Conservation (phyloP, 1,139 yeast species). For the Pichia sp. region DNA sequence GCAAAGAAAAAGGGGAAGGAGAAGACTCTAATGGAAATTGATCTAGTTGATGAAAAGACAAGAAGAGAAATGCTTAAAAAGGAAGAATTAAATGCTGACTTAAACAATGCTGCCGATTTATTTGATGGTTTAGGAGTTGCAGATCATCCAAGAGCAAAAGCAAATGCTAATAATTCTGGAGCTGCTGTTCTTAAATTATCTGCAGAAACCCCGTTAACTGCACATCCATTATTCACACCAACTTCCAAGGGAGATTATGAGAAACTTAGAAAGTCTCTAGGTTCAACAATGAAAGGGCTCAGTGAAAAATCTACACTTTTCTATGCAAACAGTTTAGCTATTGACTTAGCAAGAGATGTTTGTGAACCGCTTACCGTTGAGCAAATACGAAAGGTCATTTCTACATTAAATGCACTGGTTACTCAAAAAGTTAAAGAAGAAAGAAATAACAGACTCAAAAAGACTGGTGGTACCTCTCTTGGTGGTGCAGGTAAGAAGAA, state of each 20-base stretch:
- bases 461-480: slow-evolving; percentile 78
- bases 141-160: slow-evolving; percentile 63
- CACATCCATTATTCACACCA: slow-evolving; percentile 76
- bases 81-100: slow-evolving; percentile 79
- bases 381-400: slow-evolving; percentile 75
- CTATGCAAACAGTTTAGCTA: slow-evolving; percentile 70
- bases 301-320: slow-evolving; percentile 57
- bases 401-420: slow-evolving; percentile 73
- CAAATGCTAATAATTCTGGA: slow-evolving; percentile 33
- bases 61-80: slow-evolving; percentile 66
- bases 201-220: slow-evolving; percentile 62
- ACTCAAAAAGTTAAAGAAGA: slow-evolving; percentile 88
- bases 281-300: slow-evolving; percentile 58
- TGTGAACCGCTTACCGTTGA: slow-evolving; percentile 77
- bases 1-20: slow-evolving; percentile 18
- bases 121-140: slow-evolving; percentile 79
- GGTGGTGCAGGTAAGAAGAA: slow-evolving; percentile 96
- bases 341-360: slow-evolving; percentile 80
- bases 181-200: slow-evolving; percentile 35
- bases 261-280: slow-evolving; percentile 71
- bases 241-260: slow-evolving; percentile 77
- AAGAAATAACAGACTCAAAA: slow-evolving; percentile 73
- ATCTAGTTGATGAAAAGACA: slow-evolving; percentile 57
- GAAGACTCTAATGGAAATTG: slow-evolving; percentile 44
- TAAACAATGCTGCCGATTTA: slow-evolving; percentile 87